Conservation (phyloP, 2,329 filamentous ascomycete genomes). For the Sporothrix mexicana region DNA sequence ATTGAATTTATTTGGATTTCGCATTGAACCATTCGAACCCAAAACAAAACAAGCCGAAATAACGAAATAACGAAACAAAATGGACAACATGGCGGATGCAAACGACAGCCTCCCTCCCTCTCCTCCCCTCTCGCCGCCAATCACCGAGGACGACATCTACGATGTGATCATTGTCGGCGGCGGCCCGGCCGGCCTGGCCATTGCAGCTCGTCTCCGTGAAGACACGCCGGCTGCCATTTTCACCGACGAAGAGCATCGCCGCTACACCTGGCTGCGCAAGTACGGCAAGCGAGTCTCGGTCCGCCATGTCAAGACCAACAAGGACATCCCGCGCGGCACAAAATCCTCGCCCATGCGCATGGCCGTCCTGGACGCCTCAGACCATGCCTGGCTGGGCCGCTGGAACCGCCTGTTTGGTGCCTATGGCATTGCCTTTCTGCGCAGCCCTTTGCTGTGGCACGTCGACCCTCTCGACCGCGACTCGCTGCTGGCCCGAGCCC, state of each 20-base stretch:
- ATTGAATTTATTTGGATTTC: not conserved
- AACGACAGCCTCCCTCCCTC: not conserved
- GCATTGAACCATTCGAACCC: not conserved
- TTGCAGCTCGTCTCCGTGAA: slow-evolving; percentile 74
- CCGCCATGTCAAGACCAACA: slow-evolving; percentile 56
- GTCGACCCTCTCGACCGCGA: slow-evolving; percentile 77
- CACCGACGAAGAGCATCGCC: slow-evolving; percentile 80
- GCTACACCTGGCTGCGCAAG: slow-evolving; percentile 78
- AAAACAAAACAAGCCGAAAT: not conserved
- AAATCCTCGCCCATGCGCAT: slow-evolving; percentile 47
- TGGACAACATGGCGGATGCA: not conserved
- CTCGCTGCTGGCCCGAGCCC: slow-evolving; percentile 71
- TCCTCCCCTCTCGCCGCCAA: not conserved
- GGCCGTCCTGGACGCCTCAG: slow-evolving; percentile 70
- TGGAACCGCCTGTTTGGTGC: slow-evolving; percentile 74
- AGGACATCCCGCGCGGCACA: slow-evolving; percentile 27
- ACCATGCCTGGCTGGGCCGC: slow-evolving; percentile 68
- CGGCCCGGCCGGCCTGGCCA: slow-evolving; percentile 75
- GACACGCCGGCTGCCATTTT: slow-evolving; percentile 78
- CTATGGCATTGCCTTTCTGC: slow-evolving; percentile 72
- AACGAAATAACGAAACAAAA: not conserved
- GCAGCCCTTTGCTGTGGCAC: slow-evolving; percentile 85
- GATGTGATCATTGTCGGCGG: slow-evolving; percentile 77
- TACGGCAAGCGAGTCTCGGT: slow-evolving; percentile 65
- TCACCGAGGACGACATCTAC: slow-evolving; percentile 48